Conservation (phyloP, 495 filamentous ascomycete species). For the Hyaloscypha finlandica region DNA sequence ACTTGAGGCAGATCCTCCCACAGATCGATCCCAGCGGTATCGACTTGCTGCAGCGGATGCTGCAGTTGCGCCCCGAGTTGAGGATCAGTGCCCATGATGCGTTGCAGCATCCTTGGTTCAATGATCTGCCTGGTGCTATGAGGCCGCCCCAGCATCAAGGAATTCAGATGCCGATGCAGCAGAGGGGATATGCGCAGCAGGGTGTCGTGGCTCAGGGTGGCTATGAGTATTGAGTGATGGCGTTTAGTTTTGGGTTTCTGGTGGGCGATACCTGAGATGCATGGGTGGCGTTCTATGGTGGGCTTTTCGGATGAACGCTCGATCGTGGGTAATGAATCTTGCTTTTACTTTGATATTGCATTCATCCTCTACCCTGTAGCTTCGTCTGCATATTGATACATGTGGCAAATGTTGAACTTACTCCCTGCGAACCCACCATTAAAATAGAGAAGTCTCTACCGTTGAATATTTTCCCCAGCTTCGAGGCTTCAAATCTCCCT, state of each 20-base stretch:
- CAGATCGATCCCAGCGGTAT: constrained; percentile 86
- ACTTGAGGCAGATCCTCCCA: constrained; percentile 79
- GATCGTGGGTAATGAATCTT: not conserved
- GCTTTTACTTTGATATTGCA: not conserved
- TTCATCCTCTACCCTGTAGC: not conserved
- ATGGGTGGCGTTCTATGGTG: constrained; percentile 8
- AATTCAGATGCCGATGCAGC: constrained; percentile 25
- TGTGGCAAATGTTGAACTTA: not conserved
- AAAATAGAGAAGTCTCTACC: too few species aligned
- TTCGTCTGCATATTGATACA: not conserved
- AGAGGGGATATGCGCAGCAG: constrained; percentile 29
- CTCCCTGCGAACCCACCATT: too few species aligned
- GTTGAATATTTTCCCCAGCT: too few species aligned
- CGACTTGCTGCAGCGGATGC: constrained; percentile 84
- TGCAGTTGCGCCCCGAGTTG: constrained; percentile 91
- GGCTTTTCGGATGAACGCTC: not conserved
- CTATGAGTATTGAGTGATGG: constrained; percentile 26
- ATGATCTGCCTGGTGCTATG: constrained; percentile 29
- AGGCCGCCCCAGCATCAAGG: constrained; percentile 19
- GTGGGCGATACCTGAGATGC: constrained; percentile 4
- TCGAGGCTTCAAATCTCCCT: too few species aligned
- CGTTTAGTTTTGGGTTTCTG: constrained; percentile 9
- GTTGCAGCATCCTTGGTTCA: constrained; percentile 87
- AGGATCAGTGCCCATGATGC: constrained; percentile 83
- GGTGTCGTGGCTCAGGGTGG: constrained; percentile 20